Base-by-base conservation (phyloP, 2,329 filamentous ascomycete species). In the Penicillium palitans region DNA sequence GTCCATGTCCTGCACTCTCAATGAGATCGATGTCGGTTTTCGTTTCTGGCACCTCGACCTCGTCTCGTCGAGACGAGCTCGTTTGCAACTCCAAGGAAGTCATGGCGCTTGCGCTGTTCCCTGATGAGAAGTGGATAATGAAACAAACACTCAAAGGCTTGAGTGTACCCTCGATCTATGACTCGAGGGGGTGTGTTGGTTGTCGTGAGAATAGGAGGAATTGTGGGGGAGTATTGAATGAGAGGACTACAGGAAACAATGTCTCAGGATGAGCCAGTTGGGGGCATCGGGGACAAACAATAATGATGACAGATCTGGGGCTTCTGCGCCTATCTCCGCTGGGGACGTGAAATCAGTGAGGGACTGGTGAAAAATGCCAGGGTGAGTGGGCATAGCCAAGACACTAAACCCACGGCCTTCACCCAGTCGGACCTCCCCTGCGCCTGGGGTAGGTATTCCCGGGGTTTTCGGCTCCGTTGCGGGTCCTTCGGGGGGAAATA, bases 21-120 rank as follows among this genome's bases (percentile, higher is more conserved):
- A 73, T 61, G 25, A 72, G 57, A 37, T 70, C 63, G 54, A 72
- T 67, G 33, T 67, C 66, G 35, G 61, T 42, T 54, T 74, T 73
- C 42, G 51, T 54, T 19, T 25, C 52, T 10, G 61, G 51, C 4
- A 33, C 19, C 25, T 60, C 61, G 19, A 25, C 39, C 21, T 64
- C 59, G n/a, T 59, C 61, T 31, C 56, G 39, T 25, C 57, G 60
- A 54, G 68, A 67, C 17, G 66, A 58, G n/a, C 52, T 47, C 35
- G 59, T 53, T 46, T 71, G 68, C 64, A 73, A 65, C 53, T 72
- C 70, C 33, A 69, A 51, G 6, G 66, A 68, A 8, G 59, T 48
- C 70, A 72, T 72, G 6, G 33, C 64, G 39, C 21, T 46, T 15
- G 31, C 33, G 24, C 27, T 17, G 5, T 33, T 33, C 10, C 33